phyloP scores from a whole-genome alignment of 176 grass and related monocot genomes.

The Raddia guianensis region DNA sequence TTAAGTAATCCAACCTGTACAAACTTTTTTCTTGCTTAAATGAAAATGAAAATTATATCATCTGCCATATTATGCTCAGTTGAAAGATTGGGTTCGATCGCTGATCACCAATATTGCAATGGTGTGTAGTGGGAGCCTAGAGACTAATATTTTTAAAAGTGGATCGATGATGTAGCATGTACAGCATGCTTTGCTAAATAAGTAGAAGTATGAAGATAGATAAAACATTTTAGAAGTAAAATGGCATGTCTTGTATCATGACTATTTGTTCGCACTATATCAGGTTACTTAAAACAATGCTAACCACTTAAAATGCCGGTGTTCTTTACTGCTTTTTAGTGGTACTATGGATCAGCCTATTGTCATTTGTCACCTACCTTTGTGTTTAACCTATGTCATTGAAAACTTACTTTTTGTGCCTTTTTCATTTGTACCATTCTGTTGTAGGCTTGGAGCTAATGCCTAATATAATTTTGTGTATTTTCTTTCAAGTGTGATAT shows the following conservation, averaged over 20 bases:
- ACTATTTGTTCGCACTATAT: too few relatives aligned
- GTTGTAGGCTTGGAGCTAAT: not conserved
- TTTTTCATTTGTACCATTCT: constrained; percentile 6
- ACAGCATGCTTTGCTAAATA: too few relatives aligned
- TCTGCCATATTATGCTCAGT: not conserved
- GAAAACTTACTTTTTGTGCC: constrained; percentile 4
- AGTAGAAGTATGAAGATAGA: too few relatives aligned
- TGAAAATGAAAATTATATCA: not conserved
- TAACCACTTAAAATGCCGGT: not conserved
- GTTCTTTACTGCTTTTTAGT: constrained; percentile 1
- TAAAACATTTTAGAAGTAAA: too few relatives aligned
- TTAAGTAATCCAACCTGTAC: not conserved
- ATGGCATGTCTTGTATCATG: too few relatives aligned
- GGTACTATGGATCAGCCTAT: not conserved
- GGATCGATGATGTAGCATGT: too few relatives aligned
- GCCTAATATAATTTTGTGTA: not conserved
- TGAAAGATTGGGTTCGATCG: not conserved
- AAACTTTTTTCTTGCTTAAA: constrained; percentile 10
- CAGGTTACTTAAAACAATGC: too few relatives aligned
- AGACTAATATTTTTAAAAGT: too few relatives aligned
- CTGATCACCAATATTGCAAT: not conserved
- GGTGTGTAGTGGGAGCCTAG: too few relatives aligned
- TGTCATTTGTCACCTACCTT: not conserved
- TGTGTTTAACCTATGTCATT: not conserved
- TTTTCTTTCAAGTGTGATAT: not conserved